These are phyloP conservation scores for Rhizoclosmatium globosum DNA, from an alignment of 192 early-diverging fungal genomes.

Conservation along the genomic window DNA sequence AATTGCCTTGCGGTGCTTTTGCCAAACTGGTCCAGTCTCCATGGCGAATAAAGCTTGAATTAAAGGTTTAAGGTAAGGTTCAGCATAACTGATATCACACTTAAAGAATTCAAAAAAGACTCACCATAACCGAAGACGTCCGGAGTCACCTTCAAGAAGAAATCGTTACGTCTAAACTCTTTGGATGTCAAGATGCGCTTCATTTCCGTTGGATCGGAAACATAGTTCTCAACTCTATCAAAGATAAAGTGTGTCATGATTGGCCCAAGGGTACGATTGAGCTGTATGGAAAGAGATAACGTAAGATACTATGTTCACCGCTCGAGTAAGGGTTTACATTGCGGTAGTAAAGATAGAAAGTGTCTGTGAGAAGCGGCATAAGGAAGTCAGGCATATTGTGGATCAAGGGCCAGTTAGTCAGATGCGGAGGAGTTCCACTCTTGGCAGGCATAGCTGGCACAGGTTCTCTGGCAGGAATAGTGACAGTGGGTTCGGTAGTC, in stretches of 20 bases:
- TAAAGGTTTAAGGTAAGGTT: background rate
- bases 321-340: background rate
- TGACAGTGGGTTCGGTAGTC: too few species aligned
- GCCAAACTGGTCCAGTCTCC: conserved; percentile 49
- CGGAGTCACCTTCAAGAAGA: background rate
- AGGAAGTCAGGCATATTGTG: background rate
- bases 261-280: conserved; percentile 1
- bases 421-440: too few species aligned
- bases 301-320: too few species aligned
- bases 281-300: background rate
- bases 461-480: too few species aligned
- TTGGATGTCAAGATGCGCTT: conserved; percentile 15
- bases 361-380: background rate
- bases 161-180: conserved; percentile 17
- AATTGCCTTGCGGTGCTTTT: conserved; percentile 58
- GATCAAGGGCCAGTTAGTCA: background rate
- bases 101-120: background rate
- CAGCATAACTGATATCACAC: too few species aligned
- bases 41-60: conserved; percentile 47
- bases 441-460: too few species aligned
- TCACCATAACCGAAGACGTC: background rate
- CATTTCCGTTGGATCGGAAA: conserved; percentile 10
- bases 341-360: background rate
- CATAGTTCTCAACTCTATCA: background rate
- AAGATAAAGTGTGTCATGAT: conserved; percentile 2